Conservation (phyloP, 2,329 filamentous ascomycete species). For the Aspergillus nomiae region DNA sequence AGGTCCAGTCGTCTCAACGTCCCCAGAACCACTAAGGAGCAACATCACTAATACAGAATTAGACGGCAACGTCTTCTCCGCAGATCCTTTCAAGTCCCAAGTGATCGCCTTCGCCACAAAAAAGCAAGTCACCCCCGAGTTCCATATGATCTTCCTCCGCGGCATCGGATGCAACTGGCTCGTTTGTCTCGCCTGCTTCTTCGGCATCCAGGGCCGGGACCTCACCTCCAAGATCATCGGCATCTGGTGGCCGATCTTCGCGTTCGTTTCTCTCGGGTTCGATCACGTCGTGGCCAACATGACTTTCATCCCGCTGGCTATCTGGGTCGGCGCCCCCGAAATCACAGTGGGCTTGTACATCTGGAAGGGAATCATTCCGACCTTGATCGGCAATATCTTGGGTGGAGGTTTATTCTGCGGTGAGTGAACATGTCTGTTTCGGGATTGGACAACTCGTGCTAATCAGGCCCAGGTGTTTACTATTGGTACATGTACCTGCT, state of each 20-base stretch:
- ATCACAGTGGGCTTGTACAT: slow-evolving; percentile 56
- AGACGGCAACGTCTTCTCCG: slow-evolving; percentile 52
- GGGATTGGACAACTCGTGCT: background rate
- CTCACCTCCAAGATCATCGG: slow-evolving; percentile 56
- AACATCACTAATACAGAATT: background rate
- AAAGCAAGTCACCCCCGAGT: slow-evolving; percentile 53
- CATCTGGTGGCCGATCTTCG: slow-evolving; percentile 60
- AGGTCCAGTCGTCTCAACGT: slow-evolving; percentile 12
- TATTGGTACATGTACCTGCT: slow-evolving; percentile 53
- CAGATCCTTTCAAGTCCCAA: slow-evolving; percentile 47
- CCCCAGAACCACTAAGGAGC: background rate
- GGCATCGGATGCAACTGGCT: slow-evolving; percentile 62
- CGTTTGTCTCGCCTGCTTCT: slow-evolving; percentile 56
- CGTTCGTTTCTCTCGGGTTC: slow-evolving; percentile 56
- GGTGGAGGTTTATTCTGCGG: slow-evolving; percentile 58
- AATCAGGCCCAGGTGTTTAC: slow-evolving; percentile 31
- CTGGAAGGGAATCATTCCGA: slow-evolving; percentile 60
- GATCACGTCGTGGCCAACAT: slow-evolving; percentile 63
- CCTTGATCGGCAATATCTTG: slow-evolving; percentile 56
- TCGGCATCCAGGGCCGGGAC: slow-evolving; percentile 51
- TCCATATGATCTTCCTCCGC: slow-evolving; percentile 57
- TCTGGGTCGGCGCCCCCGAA: slow-evolving; percentile 50
- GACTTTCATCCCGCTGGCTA: slow-evolving; percentile 56
- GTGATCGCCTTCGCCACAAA: slow-evolving; percentile 50
- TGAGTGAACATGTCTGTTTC: slow-evolving; percentile 11